phyloP scores from a whole-genome alignment of 345 rosid genomes.

The Tarenaya hassleriana region DNA sequence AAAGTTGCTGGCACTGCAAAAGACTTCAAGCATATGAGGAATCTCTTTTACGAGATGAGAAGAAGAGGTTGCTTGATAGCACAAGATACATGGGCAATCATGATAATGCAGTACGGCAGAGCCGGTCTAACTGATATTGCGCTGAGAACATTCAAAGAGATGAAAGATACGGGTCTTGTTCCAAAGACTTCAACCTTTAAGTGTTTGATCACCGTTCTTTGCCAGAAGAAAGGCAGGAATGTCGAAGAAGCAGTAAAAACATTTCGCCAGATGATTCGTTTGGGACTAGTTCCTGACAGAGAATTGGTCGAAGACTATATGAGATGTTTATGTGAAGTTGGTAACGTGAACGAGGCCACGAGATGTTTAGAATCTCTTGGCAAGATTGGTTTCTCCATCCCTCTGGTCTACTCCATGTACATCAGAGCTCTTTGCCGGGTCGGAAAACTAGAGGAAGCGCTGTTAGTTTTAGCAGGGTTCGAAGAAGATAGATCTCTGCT shows the following conservation, averaged over 20 bases:
- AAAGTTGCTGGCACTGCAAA: constrained; percentile 75
- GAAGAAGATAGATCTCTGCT: constrained; percentile 36
- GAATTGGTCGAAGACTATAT: constrained; percentile 56
- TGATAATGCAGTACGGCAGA: constrained; percentile 85
- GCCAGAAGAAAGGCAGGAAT: constrained; percentile 64
- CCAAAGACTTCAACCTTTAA: constrained; percentile 61
- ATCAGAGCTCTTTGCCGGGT: constrained; percentile 70
- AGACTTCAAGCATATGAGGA: constrained; percentile 78
- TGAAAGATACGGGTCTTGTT: constrained; percentile 45
- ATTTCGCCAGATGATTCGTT: constrained; percentile 60
- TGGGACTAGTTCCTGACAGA: constrained; percentile 50
- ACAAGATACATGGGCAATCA: constrained; percentile 76
- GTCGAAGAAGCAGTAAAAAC: constrained; percentile 50
- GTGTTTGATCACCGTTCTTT: constrained; percentile 59
- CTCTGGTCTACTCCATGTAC: constrained; percentile 49
- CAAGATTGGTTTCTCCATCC: constrained; percentile 49
- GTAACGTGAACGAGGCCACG: constrained; percentile 45
- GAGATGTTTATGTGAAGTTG: constrained; percentile 57
- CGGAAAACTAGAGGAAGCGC: constrained; percentile 64
- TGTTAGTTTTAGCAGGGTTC: constrained; percentile 32
- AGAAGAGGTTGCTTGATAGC: constrained; percentile 52
- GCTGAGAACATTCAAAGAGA: constrained; percentile 52
- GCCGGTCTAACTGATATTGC: constrained; percentile 74
- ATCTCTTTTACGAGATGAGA: constrained; percentile 69
- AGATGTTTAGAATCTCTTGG: constrained; percentile 37